Percentiles rank a stretch among this genome's conserved stretches.
These are phyloP conservation scores for Artemisia tridentata DNA, from an alignment of 129 eudicot genomes.

Conservation along the genomic window DNA sequence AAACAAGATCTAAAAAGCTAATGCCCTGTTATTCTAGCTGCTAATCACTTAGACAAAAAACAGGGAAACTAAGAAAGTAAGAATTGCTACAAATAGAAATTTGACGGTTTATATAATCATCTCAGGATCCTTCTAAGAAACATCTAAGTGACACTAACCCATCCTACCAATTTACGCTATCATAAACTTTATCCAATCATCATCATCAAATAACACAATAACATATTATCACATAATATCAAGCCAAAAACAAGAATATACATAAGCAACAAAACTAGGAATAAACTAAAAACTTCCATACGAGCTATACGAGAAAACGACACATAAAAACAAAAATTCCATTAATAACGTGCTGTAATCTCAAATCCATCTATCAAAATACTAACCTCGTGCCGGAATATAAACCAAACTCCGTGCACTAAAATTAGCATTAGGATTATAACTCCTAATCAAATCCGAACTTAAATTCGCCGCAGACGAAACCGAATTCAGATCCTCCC, in stretches of 20 bases:
- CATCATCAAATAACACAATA: slow-evolving; percentile 5
- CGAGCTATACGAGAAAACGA: neutral
- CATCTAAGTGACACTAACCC: neutral
- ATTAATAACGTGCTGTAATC: too few relatives aligned
- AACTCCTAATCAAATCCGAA: slow-evolving; percentile 46
- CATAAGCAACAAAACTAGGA: neutral
- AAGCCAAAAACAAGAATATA: neutral
- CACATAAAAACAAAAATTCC: neutral
- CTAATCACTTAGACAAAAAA: neutral
- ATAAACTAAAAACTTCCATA: neutral
- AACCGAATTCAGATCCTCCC: slow-evolving; percentile 48
- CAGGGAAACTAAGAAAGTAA: neutral
- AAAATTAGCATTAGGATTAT: slow-evolving; percentile 54
- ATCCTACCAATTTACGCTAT: neutral
- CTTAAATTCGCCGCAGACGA: slow-evolving; percentile 43
- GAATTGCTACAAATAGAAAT: neutral
- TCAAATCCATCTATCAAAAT: neutral
- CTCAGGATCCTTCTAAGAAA: neutral
- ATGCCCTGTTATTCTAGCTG: neutral
- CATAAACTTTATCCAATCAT: neutral
- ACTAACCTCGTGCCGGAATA: slow-evolving; percentile 72
- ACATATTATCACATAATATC: slow-evolving; percentile 7
- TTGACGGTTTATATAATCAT: neutral
- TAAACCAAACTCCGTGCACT: slow-evolving; percentile 41
- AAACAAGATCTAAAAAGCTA: neutral